Evolutionary conservation across 78 protist genomes (phyloP), one percentile per base, ranked within the genome.

Genomic region (Planoprotostelium fungivorum): DNA sequence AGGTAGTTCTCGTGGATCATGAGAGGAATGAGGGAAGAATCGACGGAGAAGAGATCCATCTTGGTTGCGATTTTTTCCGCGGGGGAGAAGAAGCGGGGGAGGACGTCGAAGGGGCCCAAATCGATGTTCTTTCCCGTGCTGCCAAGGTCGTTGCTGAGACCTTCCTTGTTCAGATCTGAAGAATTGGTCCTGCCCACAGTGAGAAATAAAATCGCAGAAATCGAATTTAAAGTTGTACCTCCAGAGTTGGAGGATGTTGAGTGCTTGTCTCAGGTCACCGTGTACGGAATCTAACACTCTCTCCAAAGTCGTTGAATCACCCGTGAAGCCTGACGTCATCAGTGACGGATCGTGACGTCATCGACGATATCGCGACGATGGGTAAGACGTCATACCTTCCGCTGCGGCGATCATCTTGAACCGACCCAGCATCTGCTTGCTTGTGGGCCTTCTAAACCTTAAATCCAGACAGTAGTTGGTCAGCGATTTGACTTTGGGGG

Each of bases 401-500:
- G 88, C 88, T n/a, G 73, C 85, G 88, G 91, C 92, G 63, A 90
- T 95, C 51, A 85, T 88, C 34, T 87, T 31, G 38, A 89, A 35
- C 87, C 93, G 36, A 1, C 29, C 29, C 0, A 84, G 38, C 1
- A 93, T 91, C 36, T 87, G 83, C 1, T 0, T 28, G 1, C 84
- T 73, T 0, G 85, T n/a, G 35, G 96, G 94, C 31, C 90, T 85
- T 5, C 83, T 51, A 84, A 98, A 97, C 63, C 83, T 63, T 1
- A 99, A 85, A 84, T 97, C 98, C 35, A 91, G 0, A 84, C 97
- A 93, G 92, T 97, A 35, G 38, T 94, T 92, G 35, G 39, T 86
- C 34, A 98, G 94, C 1, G 98, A 38, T 1, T 84, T 35, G 34
- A 98, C 29, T 87, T 97, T 97, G 23, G n/a, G 38, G 31, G 35